Evolutionary conservation across 805 yeast genomes (phyloP).

Genomic region (Yarrowia keelungensis): DNA sequence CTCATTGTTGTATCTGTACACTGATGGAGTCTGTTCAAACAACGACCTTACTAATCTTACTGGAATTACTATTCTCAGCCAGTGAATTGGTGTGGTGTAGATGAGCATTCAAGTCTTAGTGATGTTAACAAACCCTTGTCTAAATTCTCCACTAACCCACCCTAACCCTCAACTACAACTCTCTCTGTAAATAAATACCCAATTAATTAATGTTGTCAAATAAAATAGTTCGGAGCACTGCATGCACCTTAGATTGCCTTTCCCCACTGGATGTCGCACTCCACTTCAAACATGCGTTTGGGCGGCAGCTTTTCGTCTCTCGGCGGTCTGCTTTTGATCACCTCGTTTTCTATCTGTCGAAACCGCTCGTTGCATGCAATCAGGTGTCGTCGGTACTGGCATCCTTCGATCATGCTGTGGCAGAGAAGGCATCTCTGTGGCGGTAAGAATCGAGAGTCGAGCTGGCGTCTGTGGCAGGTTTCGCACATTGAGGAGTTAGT

Average conservation of each 20-base stretch:
- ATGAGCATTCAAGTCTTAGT: no score
- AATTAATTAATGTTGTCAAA: background rate
- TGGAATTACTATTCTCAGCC: no score
- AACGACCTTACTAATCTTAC: no score
- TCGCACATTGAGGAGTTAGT: background rate
- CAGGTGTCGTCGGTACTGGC: background rate
- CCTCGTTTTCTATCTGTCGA: background rate
- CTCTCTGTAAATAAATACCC: background rate
- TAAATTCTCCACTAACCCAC: no score
- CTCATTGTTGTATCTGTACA: no score
- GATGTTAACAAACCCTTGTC: no score
- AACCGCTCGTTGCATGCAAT: constrained; percentile 3
- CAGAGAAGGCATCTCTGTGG: constrained; percentile 3
- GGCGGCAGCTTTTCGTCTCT: background rate
- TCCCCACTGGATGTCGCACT: background rate
- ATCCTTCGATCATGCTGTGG: background rate
- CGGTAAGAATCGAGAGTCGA: background rate
- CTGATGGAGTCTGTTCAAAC: no score
- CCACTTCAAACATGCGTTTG: background rate
- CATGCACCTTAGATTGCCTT: no score
- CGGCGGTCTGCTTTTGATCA: background rate
- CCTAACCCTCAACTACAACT: background rate
- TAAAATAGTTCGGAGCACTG: no score
- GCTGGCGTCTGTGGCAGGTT: background rate
- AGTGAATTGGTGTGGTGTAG: background rate